These are phyloP conservation scores for Ascocoryne sarcoides DNA, from an alignment of 2,329 filamentous ascomycete species.

Conservation along the genomic window DNA sequence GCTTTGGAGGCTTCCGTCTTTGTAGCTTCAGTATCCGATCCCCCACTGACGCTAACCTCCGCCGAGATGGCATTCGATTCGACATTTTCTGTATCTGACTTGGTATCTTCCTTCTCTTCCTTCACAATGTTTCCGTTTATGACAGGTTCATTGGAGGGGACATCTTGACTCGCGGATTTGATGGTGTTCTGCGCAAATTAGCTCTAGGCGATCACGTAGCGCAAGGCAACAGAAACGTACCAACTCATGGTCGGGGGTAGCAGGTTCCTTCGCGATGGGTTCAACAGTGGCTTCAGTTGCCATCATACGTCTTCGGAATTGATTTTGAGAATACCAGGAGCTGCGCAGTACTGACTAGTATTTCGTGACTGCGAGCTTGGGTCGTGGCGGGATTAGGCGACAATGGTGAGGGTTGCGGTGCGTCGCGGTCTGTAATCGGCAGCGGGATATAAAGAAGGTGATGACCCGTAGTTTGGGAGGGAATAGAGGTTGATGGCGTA, in stretches of 20 bases:
- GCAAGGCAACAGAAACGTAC: conserved; percentile 13
- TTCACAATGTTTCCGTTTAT: conserved; percentile 41
- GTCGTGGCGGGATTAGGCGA: neutral
- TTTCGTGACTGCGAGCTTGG: conserved; percentile 18
- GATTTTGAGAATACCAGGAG: conserved; percentile 23
- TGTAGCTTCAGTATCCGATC: conserved; percentile 68
- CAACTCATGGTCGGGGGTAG: conserved; percentile 26
- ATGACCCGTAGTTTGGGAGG: neutral
- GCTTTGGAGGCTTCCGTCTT: conserved; percentile 44
- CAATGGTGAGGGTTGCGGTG: neutral
- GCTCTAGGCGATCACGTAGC: neutral
- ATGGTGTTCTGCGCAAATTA: conserved; percentile 26
- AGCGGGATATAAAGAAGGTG: neutral
- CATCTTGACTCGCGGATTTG: conserved; percentile 45
- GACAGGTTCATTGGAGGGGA: conserved; percentile 28
- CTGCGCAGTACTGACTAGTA: conserved; percentile 27
- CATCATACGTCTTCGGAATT: conserved; percentile 49
- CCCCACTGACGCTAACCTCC: conserved; percentile 62
- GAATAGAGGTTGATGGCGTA: neutral
- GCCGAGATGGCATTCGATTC: conserved; percentile 53
- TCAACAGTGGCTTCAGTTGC: conserved; percentile 51
- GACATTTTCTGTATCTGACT: conserved; percentile 44
- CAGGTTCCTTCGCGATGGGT: conserved; percentile 32
- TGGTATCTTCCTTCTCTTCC: conserved; percentile 40
- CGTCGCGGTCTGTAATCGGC: neutral